These are phyloP conservation scores for Metschnikowia colocasiae DNA, from an alignment of 805 yeast genomes.

Conservation along the genomic window DNA sequence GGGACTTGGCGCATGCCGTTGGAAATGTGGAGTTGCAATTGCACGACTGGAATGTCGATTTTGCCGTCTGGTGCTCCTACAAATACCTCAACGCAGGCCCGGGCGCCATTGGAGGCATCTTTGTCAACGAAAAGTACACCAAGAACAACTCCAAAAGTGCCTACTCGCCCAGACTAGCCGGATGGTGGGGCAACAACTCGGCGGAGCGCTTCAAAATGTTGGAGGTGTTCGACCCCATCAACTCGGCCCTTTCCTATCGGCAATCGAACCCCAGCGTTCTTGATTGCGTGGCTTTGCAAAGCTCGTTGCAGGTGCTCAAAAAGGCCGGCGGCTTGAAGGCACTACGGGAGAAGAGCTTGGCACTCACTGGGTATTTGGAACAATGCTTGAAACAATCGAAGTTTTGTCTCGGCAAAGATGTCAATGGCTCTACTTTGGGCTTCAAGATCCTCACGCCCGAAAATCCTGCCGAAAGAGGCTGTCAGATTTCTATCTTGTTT, in stretches of 20 bases:
- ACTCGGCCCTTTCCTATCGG: constrained; percentile 83
- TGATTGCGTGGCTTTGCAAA: constrained; percentile 70
- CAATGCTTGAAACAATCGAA: constrained; percentile 42
- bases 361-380: constrained; percentile 57
- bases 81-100: constrained; percentile 92
- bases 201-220: constrained; percentile 72
- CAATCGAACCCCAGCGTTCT: constrained; percentile 89
- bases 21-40: constrained; percentile 77
- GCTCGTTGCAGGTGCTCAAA: constrained; percentile 60
- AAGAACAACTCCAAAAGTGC: constrained; percentile 24
- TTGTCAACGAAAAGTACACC: constrained; percentile 57
- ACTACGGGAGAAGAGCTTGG: constrained; percentile 53
- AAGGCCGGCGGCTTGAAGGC: constrained; percentile 60
- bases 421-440: constrained; percentile 26
- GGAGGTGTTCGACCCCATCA: constrained; percentile 71
- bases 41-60: constrained; percentile 89
- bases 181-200: constrained; percentile 95
- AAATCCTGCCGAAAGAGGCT: constrained; percentile 58
- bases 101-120: constrained; percentile 87
- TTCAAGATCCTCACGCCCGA: constrained; percentile 75
- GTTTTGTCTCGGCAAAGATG: constrained; percentile 38
- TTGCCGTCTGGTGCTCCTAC: constrained; percentile 93
- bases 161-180: constrained; percentile 71
- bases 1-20: constrained; percentile 95
- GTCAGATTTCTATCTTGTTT: constrained; percentile 78